Conservation (phyloP, 2,329 filamentous ascomycete genomes). For the Graphiopsis chlorocephala region DNA sequence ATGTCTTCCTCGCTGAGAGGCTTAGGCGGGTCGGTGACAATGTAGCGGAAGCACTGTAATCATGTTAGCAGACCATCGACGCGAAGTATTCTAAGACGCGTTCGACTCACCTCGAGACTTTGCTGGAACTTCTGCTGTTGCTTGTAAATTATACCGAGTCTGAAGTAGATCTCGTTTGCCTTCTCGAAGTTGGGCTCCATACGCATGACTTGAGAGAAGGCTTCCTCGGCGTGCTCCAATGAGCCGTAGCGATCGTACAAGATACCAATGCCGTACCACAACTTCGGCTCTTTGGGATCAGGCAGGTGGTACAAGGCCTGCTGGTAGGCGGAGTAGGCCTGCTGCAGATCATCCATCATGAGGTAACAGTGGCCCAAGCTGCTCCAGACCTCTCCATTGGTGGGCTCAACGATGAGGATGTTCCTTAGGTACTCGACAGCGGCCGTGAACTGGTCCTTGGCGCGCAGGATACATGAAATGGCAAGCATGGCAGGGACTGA, state of each 20-base stretch:
- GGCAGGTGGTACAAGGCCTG: slow-evolving; percentile 88
- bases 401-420: slow-evolving; percentile 83
- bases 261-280: slow-evolving; percentile 99
- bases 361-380: slow-evolving; percentile 96
- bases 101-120: slow-evolving; percentile 72
- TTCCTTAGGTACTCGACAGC: slow-evolving; percentile 90
- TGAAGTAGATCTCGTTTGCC: slow-evolving; percentile 98
- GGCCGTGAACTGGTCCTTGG: slow-evolving; percentile 88
- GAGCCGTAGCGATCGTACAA: slow-evolving; percentile 95
- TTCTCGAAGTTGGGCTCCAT: slow-evolving; percentile 98
- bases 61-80: slow-evolving; percentile 23
- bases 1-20: slow-evolving; percentile 97
- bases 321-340: slow-evolving; percentile 95
- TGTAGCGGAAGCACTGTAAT: slow-evolving; percentile 93
- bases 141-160: slow-evolving; percentile 99
- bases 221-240: slow-evolving; percentile 94
- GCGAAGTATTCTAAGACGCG: slow-evolving; percentile 15
- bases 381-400: slow-evolving; percentile 94
- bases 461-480: slow-evolving; percentile 86
- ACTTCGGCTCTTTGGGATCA: slow-evolving; percentile 95
- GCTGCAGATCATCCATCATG: slow-evolving; percentile 98
- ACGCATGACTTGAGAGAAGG: slow-evolving; percentile 97
- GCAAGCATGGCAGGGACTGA: slow-evolving; percentile 91
- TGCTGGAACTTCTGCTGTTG: slow-evolving; percentile 91
- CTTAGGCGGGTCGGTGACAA: slow-evolving; percentile 86